A percentile compares a stretch with the other conserved stretches of the same genome.
These are phyloP conservation scores for Hymenoscyphus repandus DNA, from an alignment of 2,329 filamentous ascomycete species.

Conservation along the genomic window DNA sequence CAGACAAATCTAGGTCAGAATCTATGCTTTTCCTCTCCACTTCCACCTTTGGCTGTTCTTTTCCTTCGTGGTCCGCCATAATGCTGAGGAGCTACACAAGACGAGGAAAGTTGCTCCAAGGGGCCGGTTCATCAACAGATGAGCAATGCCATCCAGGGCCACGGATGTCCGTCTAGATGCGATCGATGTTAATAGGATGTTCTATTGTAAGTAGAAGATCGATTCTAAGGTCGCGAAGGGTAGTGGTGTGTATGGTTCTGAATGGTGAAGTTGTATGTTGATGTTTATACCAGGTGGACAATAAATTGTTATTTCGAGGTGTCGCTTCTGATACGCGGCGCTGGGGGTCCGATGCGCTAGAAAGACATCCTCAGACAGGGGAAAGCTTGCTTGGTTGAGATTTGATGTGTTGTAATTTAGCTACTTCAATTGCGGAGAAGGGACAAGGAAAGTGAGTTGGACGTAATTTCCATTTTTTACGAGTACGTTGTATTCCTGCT, in stretches of 20 bases:
- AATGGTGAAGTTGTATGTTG: conserved; percentile 1
- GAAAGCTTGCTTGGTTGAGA: conserved; percentile 2
- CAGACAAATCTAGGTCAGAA: conserved; percentile 22
- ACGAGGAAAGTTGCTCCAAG: not conserved
- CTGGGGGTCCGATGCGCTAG: not conserved
- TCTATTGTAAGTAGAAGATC: not conserved
- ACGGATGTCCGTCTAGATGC: not conserved
- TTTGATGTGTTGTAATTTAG: not conserved
- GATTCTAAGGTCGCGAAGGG: not conserved
- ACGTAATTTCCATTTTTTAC: too few relatives aligned
- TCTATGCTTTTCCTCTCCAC: conserved; percentile 10
- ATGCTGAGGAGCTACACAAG: not conserved
- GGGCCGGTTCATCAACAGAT: conserved; percentile 7
- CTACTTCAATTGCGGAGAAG: not conserved
- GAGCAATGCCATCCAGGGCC: conserved; percentile 12
- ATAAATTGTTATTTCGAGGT: conserved; percentile 1
- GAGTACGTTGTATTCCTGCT: too few relatives aligned
- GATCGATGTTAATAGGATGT: conserved; percentile 1
- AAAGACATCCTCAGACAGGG: not conserved
- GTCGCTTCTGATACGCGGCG: conserved; percentile 4
- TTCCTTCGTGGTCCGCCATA: conserved; percentile 15
- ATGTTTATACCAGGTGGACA: not conserved
- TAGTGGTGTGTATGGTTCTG: not conserved
- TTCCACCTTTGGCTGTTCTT: not conserved
- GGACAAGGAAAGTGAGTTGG: not conserved